Evolutionary conservation across 345 rosid genomes (phyloP), one percentile per base, ranked within the genome.

Genomic region (Ceriops decandra): DNA sequence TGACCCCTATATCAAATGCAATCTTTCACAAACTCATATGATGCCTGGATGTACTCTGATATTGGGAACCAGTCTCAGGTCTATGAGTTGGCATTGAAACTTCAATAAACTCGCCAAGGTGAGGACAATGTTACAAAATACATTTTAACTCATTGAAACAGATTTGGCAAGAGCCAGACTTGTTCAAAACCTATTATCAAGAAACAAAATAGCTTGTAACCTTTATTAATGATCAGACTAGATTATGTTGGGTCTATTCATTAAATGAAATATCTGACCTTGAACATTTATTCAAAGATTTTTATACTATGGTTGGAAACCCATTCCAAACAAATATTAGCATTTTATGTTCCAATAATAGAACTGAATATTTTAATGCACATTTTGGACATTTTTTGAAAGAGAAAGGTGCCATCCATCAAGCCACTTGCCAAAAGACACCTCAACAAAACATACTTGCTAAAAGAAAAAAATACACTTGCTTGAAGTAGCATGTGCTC

Each of bases 11-110:
- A 7, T 1, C 6, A 2, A 33, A 7, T 33, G 9, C 36, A 33
- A 33, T 1, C 8, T 7, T 33, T 33, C 36, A 33, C 8, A 7
- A 33, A 28, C 30, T 28, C 30, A 28, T 28, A 28, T 54, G 33
- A 54, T 5, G 57, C 13, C 30, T 30, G 54, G 2, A 63, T 53
- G 56, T 63, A 63, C 35, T 64, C 57, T 35, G 69, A 72, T 30
- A 22, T 63, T 4, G 63, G 69, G 1, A 72, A 65, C n/a, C 57
- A 64, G 6, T 72, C 64, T 22, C 57, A 38, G 28, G 32, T 72
- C 28, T 64, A 27, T 54, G 26, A 59, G 32, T 13, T 56, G 6
- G 36, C 10, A 7, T 32, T 53, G 19, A 63, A 72, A 56, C 47
- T 64, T 0, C 24, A 63, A 24, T 47, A 56, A 2, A 24, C 54